These are phyloP conservation scores for Aspergillus indologenus DNA, from an alignment of 495 filamentous ascomycete species.

Conservation along the genomic window DNA sequence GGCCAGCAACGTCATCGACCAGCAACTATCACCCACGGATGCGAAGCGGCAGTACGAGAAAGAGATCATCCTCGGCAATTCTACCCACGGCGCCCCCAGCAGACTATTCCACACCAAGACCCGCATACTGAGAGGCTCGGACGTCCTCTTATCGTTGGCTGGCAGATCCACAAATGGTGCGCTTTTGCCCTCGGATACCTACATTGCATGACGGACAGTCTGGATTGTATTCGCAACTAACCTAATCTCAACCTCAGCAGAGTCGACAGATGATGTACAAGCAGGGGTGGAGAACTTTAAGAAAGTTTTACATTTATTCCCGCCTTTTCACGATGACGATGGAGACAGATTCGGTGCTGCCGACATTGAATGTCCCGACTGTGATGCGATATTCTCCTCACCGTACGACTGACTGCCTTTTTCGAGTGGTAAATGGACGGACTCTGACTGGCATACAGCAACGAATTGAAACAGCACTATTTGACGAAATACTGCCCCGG, in stretches of 20 bases:
- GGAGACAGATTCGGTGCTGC: constrained; percentile 20
- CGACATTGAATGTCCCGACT: constrained; percentile 29
- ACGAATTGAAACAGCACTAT: constrained; percentile 29
- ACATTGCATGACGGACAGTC: constrained; percentile 7
- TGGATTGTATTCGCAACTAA: constrained; percentile 6
- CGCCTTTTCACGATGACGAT: constrained; percentile 29
- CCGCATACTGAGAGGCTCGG: constrained; percentile 22
- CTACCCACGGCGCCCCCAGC: constrained; percentile 14
- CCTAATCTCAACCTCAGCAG: neutral
- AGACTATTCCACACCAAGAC: constrained; percentile 15
- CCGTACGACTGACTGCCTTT: constrained; percentile 13
- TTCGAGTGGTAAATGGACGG: neutral
- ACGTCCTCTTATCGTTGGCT: constrained; percentile 23
- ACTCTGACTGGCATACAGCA: constrained; percentile 13
- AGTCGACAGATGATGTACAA: constrained; percentile 14
- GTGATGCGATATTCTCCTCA: constrained; percentile 31
- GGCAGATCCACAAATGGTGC: constrained; percentile 23
- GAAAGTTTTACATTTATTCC: constrained; percentile 28
- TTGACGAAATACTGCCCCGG: constrained; percentile 29
- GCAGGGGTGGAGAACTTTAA: constrained; percentile 25
- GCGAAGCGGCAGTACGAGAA: constrained; percentile 19
- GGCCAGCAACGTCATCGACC: constrained; percentile 13
- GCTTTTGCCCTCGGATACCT: constrained; percentile 9
- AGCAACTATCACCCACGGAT: constrained; percentile 8
- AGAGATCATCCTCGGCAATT: constrained; percentile 16